These are phyloP conservation scores for Phylloporus arenicola DNA, from an alignment of 768 basidiomycete species.

Conservation along the genomic window DNA sequence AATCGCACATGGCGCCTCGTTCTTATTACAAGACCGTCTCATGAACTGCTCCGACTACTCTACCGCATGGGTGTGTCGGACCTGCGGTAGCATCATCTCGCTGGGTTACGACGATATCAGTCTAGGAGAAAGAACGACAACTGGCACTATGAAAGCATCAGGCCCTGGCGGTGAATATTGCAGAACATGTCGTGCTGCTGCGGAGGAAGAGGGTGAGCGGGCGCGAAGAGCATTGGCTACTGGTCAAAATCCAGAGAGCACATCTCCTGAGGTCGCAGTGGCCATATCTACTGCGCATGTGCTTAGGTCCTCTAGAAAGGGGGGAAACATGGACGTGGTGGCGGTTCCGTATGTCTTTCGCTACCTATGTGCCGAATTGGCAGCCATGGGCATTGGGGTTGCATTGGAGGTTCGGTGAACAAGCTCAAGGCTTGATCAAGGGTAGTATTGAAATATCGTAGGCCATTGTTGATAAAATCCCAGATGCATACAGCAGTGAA, in stretches of 20 bases:
- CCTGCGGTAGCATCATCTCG: slow-evolving; percentile 92
- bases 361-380: slow-evolving; percentile 91
- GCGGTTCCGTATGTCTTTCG: slow-evolving; percentile 95
- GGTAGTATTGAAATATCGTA: neutral
- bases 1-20: slow-evolving; percentile 97
- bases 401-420: slow-evolving; percentile 65
- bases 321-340: slow-evolving; percentile 87
- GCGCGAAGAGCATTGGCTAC: slow-evolving; percentile 57
- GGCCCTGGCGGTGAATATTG: slow-evolving; percentile 92
- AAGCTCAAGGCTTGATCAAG: neutral
- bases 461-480: neutral
- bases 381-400: slow-evolving; percentile 96
- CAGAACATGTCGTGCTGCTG: slow-evolving; percentile 77
- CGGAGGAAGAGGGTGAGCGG: slow-evolving; percentile 57
- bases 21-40: slow-evolving; percentile 94
- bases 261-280: slow-evolving; percentile 52
- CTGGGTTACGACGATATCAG: slow-evolving; percentile 90
- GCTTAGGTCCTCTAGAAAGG: slow-evolving; percentile 52
- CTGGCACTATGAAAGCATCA: slow-evolving; percentile 48
- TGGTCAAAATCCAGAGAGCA: slow-evolving; percentile 42
- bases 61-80: slow-evolving; percentile 97
- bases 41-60: slow-evolving; percentile 99
- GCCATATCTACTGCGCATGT: slow-evolving; percentile 65
- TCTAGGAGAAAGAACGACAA: slow-evolving; percentile 55
- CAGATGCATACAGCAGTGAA: slow-evolving; percentile 15